These are phyloP conservation scores for Coelastrella sp. DNA, from an alignment of 139 green algal genomes.

Conservation along the genomic window DNA sequence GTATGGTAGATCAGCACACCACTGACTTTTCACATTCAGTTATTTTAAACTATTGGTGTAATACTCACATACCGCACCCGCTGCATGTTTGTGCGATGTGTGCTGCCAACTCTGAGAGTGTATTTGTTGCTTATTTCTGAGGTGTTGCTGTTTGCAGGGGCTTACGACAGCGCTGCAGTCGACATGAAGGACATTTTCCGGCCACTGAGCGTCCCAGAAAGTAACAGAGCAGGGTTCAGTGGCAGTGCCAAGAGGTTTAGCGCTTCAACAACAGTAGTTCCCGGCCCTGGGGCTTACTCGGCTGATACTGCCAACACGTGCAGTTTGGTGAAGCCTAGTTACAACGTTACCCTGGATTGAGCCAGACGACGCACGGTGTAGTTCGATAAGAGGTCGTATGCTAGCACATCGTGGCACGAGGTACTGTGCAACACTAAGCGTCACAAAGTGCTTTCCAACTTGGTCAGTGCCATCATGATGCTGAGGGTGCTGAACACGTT, in stretches of 20 bases:
- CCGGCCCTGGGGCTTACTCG: conserved; percentile 23
- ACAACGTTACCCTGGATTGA: conserved; percentile 17
- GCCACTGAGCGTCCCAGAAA: not conserved
- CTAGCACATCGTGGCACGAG: too few relatives aligned
- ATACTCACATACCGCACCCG: too few relatives aligned
- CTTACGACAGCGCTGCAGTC: conserved; percentile 18
- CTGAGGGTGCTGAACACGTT: not conserved
- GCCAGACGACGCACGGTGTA: not conserved
- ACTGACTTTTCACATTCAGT: too few relatives aligned
- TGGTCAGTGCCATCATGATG: not conserved
- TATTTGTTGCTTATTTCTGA: too few relatives aligned
- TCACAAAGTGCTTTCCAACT: too few relatives aligned
- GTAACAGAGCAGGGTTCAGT: conserved; percentile 24
- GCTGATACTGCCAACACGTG: not conserved
- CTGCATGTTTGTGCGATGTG: too few relatives aligned
- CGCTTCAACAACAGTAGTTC: not conserved
- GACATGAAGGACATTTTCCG: conserved; percentile 29
- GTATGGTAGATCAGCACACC: not conserved
- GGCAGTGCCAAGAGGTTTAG: conserved; percentile 3
- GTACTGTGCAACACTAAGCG: not conserved
- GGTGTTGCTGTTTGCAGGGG: not conserved
- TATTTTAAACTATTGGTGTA: too few relatives aligned
- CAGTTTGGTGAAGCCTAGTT: conserved; percentile 11
- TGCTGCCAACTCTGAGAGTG: too few relatives aligned
- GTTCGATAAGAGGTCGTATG: too few relatives aligned